Evolutionary conservation across 1,284 basidiomycete genomes (phyloP).

Genomic region (Marasmius oreades): DNA sequence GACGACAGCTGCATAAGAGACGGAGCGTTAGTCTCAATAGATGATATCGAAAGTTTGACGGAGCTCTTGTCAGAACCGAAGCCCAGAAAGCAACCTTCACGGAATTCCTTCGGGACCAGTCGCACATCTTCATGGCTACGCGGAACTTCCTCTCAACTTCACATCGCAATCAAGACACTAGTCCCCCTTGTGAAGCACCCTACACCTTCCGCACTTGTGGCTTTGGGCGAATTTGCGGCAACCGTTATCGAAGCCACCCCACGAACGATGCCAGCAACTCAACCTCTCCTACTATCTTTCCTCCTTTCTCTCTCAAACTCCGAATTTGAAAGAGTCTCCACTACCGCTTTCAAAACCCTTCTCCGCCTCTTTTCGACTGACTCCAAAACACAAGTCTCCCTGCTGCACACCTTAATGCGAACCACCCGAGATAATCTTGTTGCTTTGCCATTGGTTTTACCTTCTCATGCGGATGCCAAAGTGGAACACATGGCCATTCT

Average conservation of each 20-base stretch:
- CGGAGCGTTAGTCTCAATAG: conserved; percentile 50
- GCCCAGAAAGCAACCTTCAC: conserved; percentile 8
- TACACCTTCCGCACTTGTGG: conserved; percentile 55
- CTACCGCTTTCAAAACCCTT: conserved; percentile 45
- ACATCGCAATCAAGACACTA: conserved; percentile 62
- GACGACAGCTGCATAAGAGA: conserved; percentile 64
- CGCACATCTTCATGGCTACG: conserved; percentile 59
- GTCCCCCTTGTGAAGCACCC: conserved; percentile 63
- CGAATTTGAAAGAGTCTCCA: conserved; percentile 50
- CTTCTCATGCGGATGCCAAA: conserved; percentile 66
- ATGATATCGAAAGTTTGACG: conserved; percentile 60
- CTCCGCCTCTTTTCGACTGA: conserved; percentile 40
- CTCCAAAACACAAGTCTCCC: conserved; percentile 37
- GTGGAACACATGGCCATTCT: conserved; percentile 65
- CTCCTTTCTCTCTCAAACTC: conserved; percentile 62
- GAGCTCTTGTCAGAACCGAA: conserved; percentile 26
- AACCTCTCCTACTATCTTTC: conserved; percentile 64
- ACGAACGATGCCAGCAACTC: conserved; percentile 60
- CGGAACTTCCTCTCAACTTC: conserved; percentile 64
- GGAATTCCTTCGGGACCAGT: conserved; percentile 39
- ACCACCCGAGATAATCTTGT: conserved; percentile 62
- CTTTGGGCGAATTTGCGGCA: conserved; percentile 53
- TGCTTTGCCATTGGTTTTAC: conserved; percentile 73
- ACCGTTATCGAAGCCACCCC: conserved; percentile 51
- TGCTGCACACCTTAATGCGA: conserved; percentile 53